These are phyloP conservation scores for Viola odorata DNA, from an alignment of 345 rosid genomes.

Conservation along the genomic window DNA sequence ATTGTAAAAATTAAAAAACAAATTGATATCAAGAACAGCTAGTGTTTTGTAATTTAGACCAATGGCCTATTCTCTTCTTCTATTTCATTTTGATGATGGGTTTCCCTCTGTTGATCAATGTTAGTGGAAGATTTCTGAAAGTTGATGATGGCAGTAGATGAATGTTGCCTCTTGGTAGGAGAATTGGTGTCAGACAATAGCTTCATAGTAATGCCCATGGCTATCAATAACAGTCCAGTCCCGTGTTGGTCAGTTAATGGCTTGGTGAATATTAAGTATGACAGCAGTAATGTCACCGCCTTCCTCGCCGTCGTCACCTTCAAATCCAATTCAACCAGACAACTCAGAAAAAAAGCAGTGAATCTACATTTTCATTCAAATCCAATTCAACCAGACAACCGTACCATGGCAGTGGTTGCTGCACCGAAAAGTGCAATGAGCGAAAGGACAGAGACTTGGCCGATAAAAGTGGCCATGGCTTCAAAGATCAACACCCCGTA, in stretches of 20 bases:
- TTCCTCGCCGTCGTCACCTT: conserved; percentile 65
- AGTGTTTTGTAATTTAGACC: conserved; percentile 13
- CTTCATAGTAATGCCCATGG: conserved; percentile 71
- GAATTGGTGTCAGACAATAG: conserved; percentile 36
- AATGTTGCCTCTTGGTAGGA: conserved; percentile 12
- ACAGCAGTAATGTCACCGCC: conserved; percentile 67
- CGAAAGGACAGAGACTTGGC: conserved; percentile 85
- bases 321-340: background rate
- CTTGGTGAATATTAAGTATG: conserved; percentile 85
- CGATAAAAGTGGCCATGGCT: conserved; percentile 91
- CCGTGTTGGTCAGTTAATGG: conserved; percentile 79
- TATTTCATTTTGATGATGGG: conserved; percentile 9
- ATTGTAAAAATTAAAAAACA: no score
- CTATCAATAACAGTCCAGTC: conserved; percentile 60
- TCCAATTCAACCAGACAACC: background rate
- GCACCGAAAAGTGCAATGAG: conserved; percentile 93
- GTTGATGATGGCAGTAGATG: conserved; percentile 1
- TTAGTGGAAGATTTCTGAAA: conserved; percentile 5
- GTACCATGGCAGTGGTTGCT: conserved; percentile 91
- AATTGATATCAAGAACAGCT: no score
- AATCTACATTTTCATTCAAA: no score
- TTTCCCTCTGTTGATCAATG: background rate
- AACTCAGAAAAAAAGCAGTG: background rate
- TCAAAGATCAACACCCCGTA: conserved; percentile 78
- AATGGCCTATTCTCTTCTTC: conserved; percentile 33